phyloP scores from a whole-genome alignment of 202 grass and related monocot species.

The Digitaria exilis region DNA sequence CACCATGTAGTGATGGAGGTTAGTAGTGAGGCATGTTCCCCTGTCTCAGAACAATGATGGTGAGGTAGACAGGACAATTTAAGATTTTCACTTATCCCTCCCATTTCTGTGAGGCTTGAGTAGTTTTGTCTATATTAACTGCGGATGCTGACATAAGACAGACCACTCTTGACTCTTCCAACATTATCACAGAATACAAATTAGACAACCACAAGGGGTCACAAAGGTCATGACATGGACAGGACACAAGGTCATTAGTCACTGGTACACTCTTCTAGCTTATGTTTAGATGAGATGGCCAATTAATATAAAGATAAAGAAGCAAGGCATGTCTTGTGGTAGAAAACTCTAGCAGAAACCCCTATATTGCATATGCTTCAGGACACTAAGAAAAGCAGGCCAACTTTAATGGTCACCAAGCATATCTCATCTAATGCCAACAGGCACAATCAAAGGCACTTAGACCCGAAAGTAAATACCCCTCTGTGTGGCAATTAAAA shows the following conservation, averaged over 20 bases:
- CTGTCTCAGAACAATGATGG: constrained; percentile 81
- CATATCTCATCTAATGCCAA: constrained; percentile 3
- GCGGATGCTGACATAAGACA: not conserved
- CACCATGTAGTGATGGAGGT: constrained; percentile 56
- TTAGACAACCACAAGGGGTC: not conserved
- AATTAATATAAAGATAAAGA: constrained; percentile 21
- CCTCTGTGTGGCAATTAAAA: not conserved
- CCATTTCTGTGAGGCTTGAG: not conserved
- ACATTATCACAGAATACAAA: constrained; percentile 30
- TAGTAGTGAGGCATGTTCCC: constrained; percentile 81
- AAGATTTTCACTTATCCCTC: constrained; percentile 11
- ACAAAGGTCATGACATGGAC: not conserved
- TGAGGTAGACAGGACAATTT: constrained; percentile 58
- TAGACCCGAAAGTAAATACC: not conserved
- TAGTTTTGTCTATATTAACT: constrained; percentile 5
- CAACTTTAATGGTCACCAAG: not conserved
- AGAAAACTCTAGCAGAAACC: not conserved
- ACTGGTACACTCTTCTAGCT: constrained; percentile 15
- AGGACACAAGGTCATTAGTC: not conserved
- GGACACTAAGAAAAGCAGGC: not conserved
- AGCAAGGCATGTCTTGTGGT: not conserved
- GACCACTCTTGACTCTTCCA: constrained; percentile 14
- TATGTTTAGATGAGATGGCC: not conserved
- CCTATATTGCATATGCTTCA: constrained; percentile 19
- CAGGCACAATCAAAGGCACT: constrained; percentile 24